Conservation (phyloP, 1,284 basidiomycete species). For the Moesziomyces aphidis region DNA sequence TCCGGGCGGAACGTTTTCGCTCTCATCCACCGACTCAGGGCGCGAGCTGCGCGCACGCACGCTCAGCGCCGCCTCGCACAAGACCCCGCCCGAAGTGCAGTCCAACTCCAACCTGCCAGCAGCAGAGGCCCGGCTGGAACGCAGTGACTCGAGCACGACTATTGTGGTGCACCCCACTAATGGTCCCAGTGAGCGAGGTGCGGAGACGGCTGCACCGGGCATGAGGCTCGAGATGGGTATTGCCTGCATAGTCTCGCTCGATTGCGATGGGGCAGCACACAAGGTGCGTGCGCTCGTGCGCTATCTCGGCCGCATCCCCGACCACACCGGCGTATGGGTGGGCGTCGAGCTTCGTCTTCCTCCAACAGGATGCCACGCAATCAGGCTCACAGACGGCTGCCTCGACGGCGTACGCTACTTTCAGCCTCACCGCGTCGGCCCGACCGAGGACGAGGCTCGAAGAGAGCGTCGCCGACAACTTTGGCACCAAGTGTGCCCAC, state of each 20-base stretch:
- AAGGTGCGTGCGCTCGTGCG: conserved; percentile 46
- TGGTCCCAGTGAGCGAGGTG: too few relatives aligned
- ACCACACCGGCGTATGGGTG: conserved; percentile 43
- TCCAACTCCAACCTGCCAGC: neutral
- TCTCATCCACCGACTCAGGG: conserved; percentile 23
- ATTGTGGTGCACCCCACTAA: neutral
- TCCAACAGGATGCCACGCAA: neutral
- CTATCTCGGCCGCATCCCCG: conserved; percentile 52
- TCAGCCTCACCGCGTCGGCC: conserved; percentile 67
- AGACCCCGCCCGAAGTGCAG: neutral
- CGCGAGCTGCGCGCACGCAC: conserved; percentile 17
- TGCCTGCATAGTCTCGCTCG: neutral
- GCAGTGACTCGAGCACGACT: neutral
- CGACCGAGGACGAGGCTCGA: conserved; percentile 67
- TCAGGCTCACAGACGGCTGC: conserved; percentile 73
- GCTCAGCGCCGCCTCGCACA: conserved; percentile 9
- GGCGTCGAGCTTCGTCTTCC: conserved; percentile 48
- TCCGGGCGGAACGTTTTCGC: conserved; percentile 43
- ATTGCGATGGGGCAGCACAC: neutral
- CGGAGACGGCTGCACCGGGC: too few relatives aligned
- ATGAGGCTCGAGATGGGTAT: neutral
- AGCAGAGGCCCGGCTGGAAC: neutral
- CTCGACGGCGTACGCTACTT: conserved; percentile 84
- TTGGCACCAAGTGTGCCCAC: neutral
- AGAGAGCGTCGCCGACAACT: conserved; percentile 55